phyloP scores from a whole-genome alignment of 2,329 filamentous ascomycete species.

The Trichoderma sp. region DNA sequence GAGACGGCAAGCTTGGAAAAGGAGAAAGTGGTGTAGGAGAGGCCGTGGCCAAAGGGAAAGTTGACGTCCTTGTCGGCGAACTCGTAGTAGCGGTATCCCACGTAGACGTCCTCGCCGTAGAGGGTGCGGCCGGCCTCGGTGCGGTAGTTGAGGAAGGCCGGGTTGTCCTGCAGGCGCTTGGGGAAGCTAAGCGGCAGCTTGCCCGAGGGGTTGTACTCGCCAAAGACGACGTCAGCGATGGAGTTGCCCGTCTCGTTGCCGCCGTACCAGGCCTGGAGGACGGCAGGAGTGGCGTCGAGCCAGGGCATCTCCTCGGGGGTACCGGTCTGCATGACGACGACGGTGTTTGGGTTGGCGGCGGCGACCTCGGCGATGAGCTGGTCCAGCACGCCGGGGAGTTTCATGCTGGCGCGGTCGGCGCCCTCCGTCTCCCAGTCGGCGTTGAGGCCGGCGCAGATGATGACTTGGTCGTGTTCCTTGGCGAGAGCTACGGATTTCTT shows the following conservation, averaged over 20 bases:
- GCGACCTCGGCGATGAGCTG: slow-evolving; percentile 67
- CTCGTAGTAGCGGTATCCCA: slow-evolving; percentile 82
- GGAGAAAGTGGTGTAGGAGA: slow-evolving; percentile 73
- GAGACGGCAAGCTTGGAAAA: slow-evolving; percentile 53
- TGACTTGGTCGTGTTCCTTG: slow-evolving; percentile 70
- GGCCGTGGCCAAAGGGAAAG: slow-evolving; percentile 78
- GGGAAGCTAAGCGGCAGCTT: slow-evolving; percentile 78
- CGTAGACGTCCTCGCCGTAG: slow-evolving; percentile 79
- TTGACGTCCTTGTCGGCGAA: slow-evolving; percentile 63
- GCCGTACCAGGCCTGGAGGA: slow-evolving; percentile 81
- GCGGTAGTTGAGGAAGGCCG: slow-evolving; percentile 73
- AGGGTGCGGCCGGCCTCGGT: slow-evolving; percentile 70
- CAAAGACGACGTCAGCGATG: slow-evolving; percentile 76
- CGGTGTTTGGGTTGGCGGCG: slow-evolving; percentile 66
- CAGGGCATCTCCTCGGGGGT: slow-evolving; percentile 75
- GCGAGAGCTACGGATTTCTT: slow-evolving; percentile 68
- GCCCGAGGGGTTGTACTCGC: slow-evolving; percentile 70
- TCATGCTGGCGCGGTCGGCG: slow-evolving; percentile 75
- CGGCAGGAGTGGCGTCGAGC: slow-evolving; percentile 55
- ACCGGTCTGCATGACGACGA: slow-evolving; percentile 75
- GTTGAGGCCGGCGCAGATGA: slow-evolving; percentile 77
- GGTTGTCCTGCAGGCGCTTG: slow-evolving; percentile 66
- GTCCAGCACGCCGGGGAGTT: slow-evolving; percentile 72
- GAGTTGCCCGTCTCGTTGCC: slow-evolving; percentile 85
- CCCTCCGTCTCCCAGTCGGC: slow-evolving; percentile 82